Conservation (phyloP, 805 yeast genomes). For the Cyberlindnera americana region DNA sequence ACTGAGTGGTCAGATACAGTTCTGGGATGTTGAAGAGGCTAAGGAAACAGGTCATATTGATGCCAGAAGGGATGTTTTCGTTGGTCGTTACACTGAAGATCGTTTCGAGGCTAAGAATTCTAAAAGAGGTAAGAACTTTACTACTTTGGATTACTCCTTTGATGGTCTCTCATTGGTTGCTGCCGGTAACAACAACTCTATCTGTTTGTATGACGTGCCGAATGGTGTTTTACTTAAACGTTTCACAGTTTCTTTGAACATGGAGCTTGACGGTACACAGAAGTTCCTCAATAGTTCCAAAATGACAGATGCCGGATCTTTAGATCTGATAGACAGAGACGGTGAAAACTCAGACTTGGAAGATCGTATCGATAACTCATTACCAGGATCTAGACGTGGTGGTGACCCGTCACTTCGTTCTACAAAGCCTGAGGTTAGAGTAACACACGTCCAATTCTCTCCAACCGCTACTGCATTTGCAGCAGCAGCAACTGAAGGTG, state of each 20-base stretch:
- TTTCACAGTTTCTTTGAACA: constrained; percentile 82
- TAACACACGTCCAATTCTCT: constrained; percentile 73
- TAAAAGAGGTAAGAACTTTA: constrained; percentile 78
- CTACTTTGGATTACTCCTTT: constrained; percentile 76
- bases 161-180: constrained; percentile 89
- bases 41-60: constrained; percentile 81
- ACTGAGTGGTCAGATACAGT: constrained; percentile 78
- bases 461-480: constrained; percentile 91
- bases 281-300: constrained; percentile 73
- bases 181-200: constrained; percentile 88
- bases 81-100: constrained; percentile 82
- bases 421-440: constrained; percentile 78
- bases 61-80: constrained; percentile 78
- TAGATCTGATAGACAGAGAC: constrained; percentile 74
- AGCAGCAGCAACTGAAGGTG: constrained; percentile 93
- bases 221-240: constrained; percentile 82
- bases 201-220: constrained; percentile 85
- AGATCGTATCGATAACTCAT: constrained; percentile 66
- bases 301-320: constrained; percentile 85
- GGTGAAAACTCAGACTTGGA: constrained; percentile 87
- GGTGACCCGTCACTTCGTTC: constrained; percentile 74
- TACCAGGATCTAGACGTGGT: constrained; percentile 80
- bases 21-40: constrained; percentile 81
- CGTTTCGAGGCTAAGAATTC: constrained; percentile 78
- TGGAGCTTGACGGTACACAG: constrained; percentile 87